A percentile compares a stretch with the other conserved stretches of the same genome.
These are phyloP conservation scores for Vanilla planifolia DNA, from an alignment of 106 monocot genomes.

Conservation along the genomic window DNA sequence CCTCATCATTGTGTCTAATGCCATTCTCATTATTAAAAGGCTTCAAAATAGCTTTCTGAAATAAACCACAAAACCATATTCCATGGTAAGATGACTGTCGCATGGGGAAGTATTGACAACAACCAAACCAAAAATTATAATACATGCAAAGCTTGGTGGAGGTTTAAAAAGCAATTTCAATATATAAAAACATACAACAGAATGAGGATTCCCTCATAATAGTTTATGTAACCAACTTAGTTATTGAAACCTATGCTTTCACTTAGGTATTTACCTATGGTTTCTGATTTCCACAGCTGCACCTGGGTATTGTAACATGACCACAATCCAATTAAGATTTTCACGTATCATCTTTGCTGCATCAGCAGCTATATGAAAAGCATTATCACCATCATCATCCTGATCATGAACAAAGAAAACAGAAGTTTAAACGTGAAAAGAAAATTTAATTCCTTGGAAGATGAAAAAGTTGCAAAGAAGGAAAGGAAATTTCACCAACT, in stretches of 20 bases:
- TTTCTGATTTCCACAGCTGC: conserved; percentile 90
- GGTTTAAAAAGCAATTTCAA: background rate
- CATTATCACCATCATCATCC: conserved; percentile 99
- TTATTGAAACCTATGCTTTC: conserved; percentile 1
- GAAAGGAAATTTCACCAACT: conserved; percentile 1
- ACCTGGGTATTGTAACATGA: conserved; percentile 73
- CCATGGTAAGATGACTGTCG: too few relatives aligned
- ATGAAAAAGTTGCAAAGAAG: background rate
- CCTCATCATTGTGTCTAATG: too few relatives aligned
- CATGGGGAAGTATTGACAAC: too few relatives aligned
- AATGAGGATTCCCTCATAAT: too few relatives aligned
- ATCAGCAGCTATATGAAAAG: conserved; percentile 99
- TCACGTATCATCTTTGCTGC: conserved; percentile 98
- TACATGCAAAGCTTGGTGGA: too few relatives aligned
- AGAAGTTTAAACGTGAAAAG: background rate
- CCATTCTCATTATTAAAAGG: too few relatives aligned
- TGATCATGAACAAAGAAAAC: conserved; percentile 16
- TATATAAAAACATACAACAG: too few relatives aligned
- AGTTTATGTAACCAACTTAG: too few relatives aligned
- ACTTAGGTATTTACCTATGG: conserved; percentile 55
- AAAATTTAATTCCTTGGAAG: background rate
- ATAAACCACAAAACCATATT: too few relatives aligned
- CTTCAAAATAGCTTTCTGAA: too few relatives aligned
- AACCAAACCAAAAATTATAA: too few relatives aligned
- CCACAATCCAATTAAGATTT: conserved; percentile 90